Evolutionary conservation across 495 filamentous ascomycete genomes (phyloP), one percentile per base, ranked within the genome.

Genomic region (Penicillium coffeae): DNA sequence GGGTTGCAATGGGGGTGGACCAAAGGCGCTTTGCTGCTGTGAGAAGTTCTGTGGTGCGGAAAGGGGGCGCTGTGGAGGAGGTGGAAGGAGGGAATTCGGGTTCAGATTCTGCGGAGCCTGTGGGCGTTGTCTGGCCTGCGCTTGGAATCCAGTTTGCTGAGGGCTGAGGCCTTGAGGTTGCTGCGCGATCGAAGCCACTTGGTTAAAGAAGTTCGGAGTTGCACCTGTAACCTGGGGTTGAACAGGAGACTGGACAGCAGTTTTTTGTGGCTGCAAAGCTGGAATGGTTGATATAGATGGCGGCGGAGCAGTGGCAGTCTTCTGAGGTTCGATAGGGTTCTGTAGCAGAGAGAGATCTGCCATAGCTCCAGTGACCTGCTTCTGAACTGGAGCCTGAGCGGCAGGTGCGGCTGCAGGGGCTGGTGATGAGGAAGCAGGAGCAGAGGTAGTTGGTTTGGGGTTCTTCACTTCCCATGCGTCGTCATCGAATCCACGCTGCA

Each of bases 381-480:
- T 73, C 33, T 77, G 77, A 38, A 71, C 52, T 12, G 67, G 63
- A 12, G 70, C 55, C 21, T 71, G 65, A 42, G 73, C 56, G 1
- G 69, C 49, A 18, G 69, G 54, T 8, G 77, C 61, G 9, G 76
- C 57, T 30, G 76, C 43, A 14, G 64, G 58, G 21, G 68, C 43
- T 42, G 70, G 42, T 47, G 68, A 51, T 8, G 67, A 35, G 22
- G 62, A 50, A 27, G 60, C 43, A 21, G 65, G 40, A 37, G 66
- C 38, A 47, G 75, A 30, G 18, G 59, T 51, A 3, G 72, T 62
- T 52, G 83, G 79, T 64, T 83, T 88, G n/a, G 88, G 77, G n/a
- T 90, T 88, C 72, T 96, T 96, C 8, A 93, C 84, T 60, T 91
- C 88, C 93, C 93, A 99, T 21, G 94, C 94, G 74, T 96, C 89